A percentile compares a stretch with the other conserved stretches of the same genome.
phyloP scores from a whole-genome alignment of 2,329 filamentous ascomycete genomes.

The Alternaria sp. region DNA sequence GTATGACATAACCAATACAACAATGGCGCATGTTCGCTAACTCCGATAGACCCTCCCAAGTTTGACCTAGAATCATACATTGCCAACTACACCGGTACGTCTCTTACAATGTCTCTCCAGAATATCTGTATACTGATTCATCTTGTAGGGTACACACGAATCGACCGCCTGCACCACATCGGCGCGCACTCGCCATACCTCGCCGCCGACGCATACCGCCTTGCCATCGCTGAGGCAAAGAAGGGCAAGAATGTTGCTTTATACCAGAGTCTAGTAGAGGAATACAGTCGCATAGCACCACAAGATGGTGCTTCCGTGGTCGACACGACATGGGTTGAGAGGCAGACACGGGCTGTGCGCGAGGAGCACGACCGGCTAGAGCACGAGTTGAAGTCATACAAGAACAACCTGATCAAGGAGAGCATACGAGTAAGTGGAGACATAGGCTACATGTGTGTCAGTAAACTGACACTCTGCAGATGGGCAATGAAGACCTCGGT shows the following conservation, averaged over 20 bases:
- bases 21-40: constrained; percentile 20
- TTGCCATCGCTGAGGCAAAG: constrained; percentile 78
- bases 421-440: constrained; percentile 76
- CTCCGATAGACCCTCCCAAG: constrained; percentile 72
- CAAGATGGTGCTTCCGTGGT: constrained; percentile 69
- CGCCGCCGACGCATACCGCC: constrained; percentile 78
- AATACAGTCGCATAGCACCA: constrained; percentile 68
- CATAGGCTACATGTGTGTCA: not conserved
- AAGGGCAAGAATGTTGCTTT: constrained; percentile 72
- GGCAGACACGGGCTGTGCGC: constrained; percentile 69
- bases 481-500: constrained; percentile 92
- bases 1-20: constrained; percentile 19
- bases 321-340: constrained; percentile 78
- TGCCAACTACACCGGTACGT: constrained; percentile 80
- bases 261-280: constrained; percentile 73
- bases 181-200: constrained; percentile 78
- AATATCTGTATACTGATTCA: not conserved
- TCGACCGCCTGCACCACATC: constrained; percentile 81
- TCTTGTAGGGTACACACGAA: constrained; percentile 73
- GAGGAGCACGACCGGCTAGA: constrained; percentile 78
- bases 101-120: not conserved
- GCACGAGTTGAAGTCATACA: constrained; percentile 85
- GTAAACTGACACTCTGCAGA: constrained; percentile 59
- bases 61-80: constrained; percentile 93
- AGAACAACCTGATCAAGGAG: constrained; percentile 96